Base-by-base conservation (phyloP, 345 rosid genomes). In the Moricandia moricandioides region DNA sequence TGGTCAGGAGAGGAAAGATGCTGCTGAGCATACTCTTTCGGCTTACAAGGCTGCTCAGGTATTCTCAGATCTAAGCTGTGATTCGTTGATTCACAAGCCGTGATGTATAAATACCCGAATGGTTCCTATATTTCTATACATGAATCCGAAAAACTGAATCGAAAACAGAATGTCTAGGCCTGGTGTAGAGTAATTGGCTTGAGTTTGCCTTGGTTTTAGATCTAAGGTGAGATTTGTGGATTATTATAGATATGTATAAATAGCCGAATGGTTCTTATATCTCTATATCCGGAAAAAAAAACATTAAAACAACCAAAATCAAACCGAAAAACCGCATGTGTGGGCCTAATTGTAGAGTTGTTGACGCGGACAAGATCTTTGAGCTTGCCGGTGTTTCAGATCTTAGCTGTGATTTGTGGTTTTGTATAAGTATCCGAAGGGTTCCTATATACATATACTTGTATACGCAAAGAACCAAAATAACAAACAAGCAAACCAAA, bases 1-100 rank as follows among this genome's bases (percentile, higher is more conserved):
- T 57, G 91, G 96, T 40, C 84, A 90, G 40, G 97, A 93, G 84
- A 85, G 98, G 70, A 91, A 93, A 80, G 96, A 89, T 35, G 96
- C 98, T 5, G 97, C 97, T 0, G 96, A 93, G 81, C 86, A 87
- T 10, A 93, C 98, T 31, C 96, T 91, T 56, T 71, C 88, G 43
- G 97, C 97, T n/a, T 93, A 91, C 83, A 93, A 91, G 73, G 47
- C 97, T 18, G 97, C 98, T 80, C 97, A 93, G 98, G 98, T 93
- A 49, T 16, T 16, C 62, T 21, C 78, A 78, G 78, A 78, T 78
- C 81, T 47, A 13, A 13, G 51, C 16, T 43, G 51, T 43, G 51
- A 43, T 43, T 43, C 37, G 37, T 33, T 1, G 8, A 33, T 33
- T 33, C 37, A 30, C 6, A 4, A 6, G 33, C 33, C 33, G 1